These are phyloP conservation scores for Scedosporium aurantiacum DNA, from an alignment of 2,329 filamentous ascomycete genomes.

Conservation along the genomic window DNA sequence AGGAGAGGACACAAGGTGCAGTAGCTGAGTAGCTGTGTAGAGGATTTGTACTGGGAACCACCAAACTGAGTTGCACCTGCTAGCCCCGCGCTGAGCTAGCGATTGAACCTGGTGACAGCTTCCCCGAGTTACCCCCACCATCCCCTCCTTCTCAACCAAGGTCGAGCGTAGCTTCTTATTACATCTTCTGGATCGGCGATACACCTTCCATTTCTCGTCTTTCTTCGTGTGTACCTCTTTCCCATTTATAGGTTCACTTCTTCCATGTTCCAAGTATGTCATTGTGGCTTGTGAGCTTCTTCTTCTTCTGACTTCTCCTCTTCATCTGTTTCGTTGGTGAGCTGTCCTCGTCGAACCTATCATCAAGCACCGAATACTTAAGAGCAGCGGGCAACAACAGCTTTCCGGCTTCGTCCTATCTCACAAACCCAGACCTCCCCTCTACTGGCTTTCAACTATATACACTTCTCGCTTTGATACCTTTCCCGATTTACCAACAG, in stretches of 20 bases:
- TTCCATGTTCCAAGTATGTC: background rate
- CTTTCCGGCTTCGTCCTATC: background rate
- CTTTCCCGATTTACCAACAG: background rate
- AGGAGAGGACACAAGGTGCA: too few relatives aligned
- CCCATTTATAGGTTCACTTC: background rate
- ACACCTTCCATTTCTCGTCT: background rate
- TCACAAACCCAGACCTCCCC: background rate
- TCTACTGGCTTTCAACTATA: background rate
- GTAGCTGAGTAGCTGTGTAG: too few relatives aligned
- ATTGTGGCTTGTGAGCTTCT: background rate
- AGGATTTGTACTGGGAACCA: too few relatives aligned
- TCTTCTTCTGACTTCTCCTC: background rate
- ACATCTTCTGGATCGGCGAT: background rate
- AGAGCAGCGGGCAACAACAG: background rate
- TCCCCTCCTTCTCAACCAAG: background rate
- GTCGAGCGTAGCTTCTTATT: background rate
- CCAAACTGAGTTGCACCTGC: background rate
- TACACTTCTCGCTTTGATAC: background rate
- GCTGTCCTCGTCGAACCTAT: background rate
- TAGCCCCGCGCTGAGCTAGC: background rate
- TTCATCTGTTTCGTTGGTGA: background rate
- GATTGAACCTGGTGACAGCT: background rate
- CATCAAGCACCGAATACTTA: background rate
- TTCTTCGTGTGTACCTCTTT: background rate
- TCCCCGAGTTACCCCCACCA: background rate